Conservation (phyloP, 768 basidiomycete species). For the Amanita molliuscula region DNA sequence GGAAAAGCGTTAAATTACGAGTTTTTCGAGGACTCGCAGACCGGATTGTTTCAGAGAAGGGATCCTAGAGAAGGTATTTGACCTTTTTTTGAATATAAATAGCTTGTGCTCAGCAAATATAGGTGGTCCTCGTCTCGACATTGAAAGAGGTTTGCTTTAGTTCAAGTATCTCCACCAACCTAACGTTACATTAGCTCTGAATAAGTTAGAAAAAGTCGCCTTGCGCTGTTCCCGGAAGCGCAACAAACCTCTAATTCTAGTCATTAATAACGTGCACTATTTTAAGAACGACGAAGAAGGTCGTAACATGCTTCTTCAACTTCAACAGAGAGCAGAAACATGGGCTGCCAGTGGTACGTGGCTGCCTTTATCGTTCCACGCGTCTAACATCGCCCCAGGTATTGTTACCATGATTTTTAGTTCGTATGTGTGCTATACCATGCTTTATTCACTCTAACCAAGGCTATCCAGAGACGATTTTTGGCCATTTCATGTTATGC, state of each 20-base stretch:
- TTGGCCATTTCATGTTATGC: slow-evolving; percentile 66
- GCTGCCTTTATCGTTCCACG: slow-evolving; percentile 11
- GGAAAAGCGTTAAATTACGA: slow-evolving; percentile 85
- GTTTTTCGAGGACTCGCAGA: slow-evolving; percentile 75
- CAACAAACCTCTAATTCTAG: slow-evolving; percentile 64
- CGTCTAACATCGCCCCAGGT: slow-evolving; percentile 24
- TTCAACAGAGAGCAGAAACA: slow-evolving; percentile 78
- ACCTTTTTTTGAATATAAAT: not conserved
- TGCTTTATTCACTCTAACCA: slow-evolving; percentile 11
- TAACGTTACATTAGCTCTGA: slow-evolving; percentile 39
- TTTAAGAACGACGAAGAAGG: slow-evolving; percentile 75
- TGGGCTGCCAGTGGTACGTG: slow-evolving; percentile 69
- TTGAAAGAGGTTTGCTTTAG: slow-evolving; percentile 54
- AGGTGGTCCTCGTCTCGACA: slow-evolving; percentile 72
- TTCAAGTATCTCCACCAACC: not conserved
- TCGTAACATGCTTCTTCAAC: slow-evolving; percentile 67
- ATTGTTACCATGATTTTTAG: slow-evolving; percentile 74
- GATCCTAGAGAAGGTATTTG: slow-evolving; percentile 68
- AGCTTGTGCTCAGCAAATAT: not conserved
- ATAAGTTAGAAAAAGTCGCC: slow-evolving; percentile 82
- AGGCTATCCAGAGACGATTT: slow-evolving; percentile 63
- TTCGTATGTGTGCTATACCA: slow-evolving; percentile 33
- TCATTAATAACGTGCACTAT: slow-evolving; percentile 72
- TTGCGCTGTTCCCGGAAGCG: slow-evolving; percentile 45
- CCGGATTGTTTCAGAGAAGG: slow-evolving; percentile 67